A percentile compares a stretch with the other conserved stretches of the same genome.
Evolutionary conservation across 176 grass and related monocot genomes (phyloP).

Genomic region (Aechmea fasciata): DNA sequence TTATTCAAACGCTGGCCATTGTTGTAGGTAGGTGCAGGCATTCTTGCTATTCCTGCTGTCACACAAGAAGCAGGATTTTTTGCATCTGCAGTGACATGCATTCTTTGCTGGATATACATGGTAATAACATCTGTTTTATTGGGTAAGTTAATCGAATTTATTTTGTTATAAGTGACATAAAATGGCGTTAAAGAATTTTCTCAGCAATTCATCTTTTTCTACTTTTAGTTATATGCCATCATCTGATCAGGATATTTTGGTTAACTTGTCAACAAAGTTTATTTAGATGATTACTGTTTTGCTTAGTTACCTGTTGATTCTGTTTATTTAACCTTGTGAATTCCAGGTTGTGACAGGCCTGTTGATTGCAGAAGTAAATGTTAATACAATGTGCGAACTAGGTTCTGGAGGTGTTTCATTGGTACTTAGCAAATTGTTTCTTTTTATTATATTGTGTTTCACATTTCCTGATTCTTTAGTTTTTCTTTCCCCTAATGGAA

Average conservation of each 20-base stretch:
- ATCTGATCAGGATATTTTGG: constrained; percentile 34
- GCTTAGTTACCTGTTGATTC: constrained; percentile 11
- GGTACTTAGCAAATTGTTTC: constrained; percentile 31
- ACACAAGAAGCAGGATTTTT: constrained; percentile 93
- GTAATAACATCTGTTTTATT: constrained; percentile 57
- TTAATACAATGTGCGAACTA: constrained; percentile 94
- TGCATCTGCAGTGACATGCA: constrained; percentile 53
- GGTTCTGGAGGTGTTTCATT: constrained; percentile 94
- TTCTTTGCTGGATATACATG: constrained; percentile 90
- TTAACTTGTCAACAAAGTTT: constrained; percentile 31
- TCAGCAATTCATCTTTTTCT: constrained; percentile 31
- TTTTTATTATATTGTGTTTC: neutral
- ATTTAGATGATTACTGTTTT: constrained; percentile 3
- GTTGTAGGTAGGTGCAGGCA: constrained; percentile 74
- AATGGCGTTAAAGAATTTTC: constrained; percentile 28
- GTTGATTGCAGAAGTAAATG: constrained; percentile 91
- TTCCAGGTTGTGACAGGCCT: constrained; percentile 86
- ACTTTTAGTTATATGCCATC: no score
- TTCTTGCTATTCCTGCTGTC: constrained; percentile 89
- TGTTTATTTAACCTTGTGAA: constrained; percentile 17
- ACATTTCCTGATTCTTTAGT: neutral
- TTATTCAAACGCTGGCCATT: constrained; percentile 2
- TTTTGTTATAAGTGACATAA: constrained; percentile 34
- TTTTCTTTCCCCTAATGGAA: neutral
- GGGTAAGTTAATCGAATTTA: constrained; percentile 48